Conservation (phyloP, 257 asterid species). For the Orobanche coerulescens region DNA sequence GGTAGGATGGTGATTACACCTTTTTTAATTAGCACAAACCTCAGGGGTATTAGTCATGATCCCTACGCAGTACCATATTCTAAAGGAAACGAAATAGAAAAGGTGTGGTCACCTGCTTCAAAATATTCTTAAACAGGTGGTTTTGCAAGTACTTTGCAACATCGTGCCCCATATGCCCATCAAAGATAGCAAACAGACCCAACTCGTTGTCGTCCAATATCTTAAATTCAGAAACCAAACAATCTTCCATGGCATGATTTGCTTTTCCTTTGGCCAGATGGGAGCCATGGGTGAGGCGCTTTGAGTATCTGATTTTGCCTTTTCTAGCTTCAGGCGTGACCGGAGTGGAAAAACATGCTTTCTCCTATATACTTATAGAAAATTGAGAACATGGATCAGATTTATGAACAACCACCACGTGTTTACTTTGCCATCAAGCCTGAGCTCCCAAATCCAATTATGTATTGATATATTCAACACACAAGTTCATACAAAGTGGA, state of each 20-base stretch:
- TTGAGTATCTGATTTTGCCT: conserved; percentile 40
- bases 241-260: conserved; percentile 85
- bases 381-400: not conserved
- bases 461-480: not conserved
- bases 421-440: not conserved
- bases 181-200: conserved; percentile 84
- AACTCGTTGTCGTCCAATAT: conserved; percentile 44
- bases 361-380: conserved; percentile 41
- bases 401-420: not conserved
- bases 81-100: not conserved
- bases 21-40: too few relatives aligned
- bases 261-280: conserved; percentile 69
- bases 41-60: too few relatives aligned
- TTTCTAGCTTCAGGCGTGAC: conserved; percentile 52
- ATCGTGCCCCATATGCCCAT: conserved; percentile 90
- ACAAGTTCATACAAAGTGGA: not conserved
- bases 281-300: conserved; percentile 59
- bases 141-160: conserved; percentile 68
- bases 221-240: conserved; percentile 62
- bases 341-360: conserved; percentile 62
- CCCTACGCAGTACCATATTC: not conserved
- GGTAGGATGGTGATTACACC: too few relatives aligned
- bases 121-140: conserved; percentile 56
- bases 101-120: conserved; percentile 47
- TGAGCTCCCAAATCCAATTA: not conserved